Conservation (phyloP, 75 land plant genomes). For the Pinus taeda region DNA sequence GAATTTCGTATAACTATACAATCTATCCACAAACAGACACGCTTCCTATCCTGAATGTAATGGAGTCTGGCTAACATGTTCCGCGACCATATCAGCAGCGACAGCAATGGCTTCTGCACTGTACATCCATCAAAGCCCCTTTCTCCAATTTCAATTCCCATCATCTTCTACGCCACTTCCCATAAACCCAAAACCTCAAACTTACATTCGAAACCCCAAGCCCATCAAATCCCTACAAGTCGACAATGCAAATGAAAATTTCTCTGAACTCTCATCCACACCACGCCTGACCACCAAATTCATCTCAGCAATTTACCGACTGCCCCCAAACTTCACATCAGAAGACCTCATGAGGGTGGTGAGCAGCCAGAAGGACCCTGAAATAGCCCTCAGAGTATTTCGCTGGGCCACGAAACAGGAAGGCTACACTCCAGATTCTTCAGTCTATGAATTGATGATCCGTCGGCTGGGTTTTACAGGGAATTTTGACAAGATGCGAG, state of each 20-base stretch:
- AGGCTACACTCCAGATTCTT: conserved; percentile 22
- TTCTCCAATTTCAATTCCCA: neutral
- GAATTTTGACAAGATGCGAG: conserved; percentile 35
- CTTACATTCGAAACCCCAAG: neutral
- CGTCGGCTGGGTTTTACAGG: conserved; percentile 45
- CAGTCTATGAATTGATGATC: conserved; percentile 40
- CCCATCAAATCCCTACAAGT: neutral
- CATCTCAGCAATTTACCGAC: conserved; percentile 5
- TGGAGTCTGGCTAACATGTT: no score
- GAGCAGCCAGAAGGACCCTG: conserved; percentile 27
- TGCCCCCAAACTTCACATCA: conserved; percentile 37
- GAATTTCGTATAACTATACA: no score
- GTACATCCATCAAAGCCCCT: neutral
- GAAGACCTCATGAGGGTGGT: conserved; percentile 42
- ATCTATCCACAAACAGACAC: no score
- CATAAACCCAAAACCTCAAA: neutral
- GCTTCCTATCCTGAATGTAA: no score
- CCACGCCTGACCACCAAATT: neutral
- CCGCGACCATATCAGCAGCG: no score
- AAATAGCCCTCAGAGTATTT: conserved; percentile 27
- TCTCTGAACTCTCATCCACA: neutral
- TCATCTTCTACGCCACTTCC: no score
- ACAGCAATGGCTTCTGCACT: conserved; percentile 7
- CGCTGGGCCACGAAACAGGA: conserved; percentile 49
- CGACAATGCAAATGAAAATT: no score